Evolutionary conservation across 2,329 filamentous ascomycete genomes (phyloP).

Genomic region (Pseudogymnoascus sp.): DNA sequence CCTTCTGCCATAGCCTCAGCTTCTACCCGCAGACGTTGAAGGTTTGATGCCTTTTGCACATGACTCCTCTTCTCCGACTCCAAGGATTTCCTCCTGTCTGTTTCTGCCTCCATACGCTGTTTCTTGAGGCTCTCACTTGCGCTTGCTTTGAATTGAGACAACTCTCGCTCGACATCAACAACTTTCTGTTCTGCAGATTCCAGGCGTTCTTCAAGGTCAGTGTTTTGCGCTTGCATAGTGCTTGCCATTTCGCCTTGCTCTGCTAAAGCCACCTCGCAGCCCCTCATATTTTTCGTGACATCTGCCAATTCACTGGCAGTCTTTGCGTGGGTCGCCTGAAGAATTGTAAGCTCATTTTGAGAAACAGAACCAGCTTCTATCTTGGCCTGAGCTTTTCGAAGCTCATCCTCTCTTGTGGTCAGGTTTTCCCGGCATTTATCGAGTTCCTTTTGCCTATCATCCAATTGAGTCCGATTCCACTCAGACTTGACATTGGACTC

Average conservation of each 20-base stretch:
- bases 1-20: background rate
- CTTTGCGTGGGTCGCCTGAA: background rate
- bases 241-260: background rate
- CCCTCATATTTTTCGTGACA: background rate
- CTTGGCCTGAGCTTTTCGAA: background rate
- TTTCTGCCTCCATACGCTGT: background rate
- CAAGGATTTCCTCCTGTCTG: background rate
- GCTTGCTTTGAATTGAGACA: background rate
- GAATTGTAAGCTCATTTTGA: background rate
- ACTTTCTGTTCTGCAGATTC: background rate
- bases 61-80: background rate
- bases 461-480: background rate
- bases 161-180: background rate
- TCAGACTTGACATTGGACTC: background rate
- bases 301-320: background rate
- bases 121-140: background rate
- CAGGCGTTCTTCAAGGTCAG: background rate
- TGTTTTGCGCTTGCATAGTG: background rate
- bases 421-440: background rate
- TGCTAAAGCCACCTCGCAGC: background rate
- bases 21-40: background rate
- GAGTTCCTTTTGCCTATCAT: background rate
- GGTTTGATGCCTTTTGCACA: background rate
- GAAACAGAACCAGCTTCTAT: background rate
- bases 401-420: background rate